A percentile compares a stretch with the other conserved stretches of the same genome.
These are phyloP conservation scores for Tetrahymena malaccensis DNA, from an alignment of 73 alveolate genomes.

Conservation along the genomic window DNA sequence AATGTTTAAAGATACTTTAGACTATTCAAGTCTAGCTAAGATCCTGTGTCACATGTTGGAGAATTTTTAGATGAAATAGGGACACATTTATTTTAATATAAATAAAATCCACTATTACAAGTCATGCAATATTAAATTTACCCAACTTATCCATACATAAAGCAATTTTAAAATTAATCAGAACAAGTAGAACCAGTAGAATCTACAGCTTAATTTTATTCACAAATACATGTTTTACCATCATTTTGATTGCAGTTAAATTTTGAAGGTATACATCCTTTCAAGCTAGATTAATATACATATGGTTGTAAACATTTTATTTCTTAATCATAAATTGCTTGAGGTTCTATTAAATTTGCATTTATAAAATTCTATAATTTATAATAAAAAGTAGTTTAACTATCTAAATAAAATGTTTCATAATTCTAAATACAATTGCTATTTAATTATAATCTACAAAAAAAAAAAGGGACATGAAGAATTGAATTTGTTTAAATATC, in stretches of 20 bases:
- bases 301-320: neutral
- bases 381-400: too few relatives aligned
- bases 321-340: neutral
- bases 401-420: neutral
- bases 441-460: neutral
- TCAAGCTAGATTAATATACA: too few relatives aligned
- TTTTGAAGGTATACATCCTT: neutral
- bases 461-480: neutral
- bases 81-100: neutral
- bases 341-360: neutral
- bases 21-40: neutral
- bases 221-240: neutral
- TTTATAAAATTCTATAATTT: too few relatives aligned
- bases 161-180: neutral
- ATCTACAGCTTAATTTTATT: neutral
- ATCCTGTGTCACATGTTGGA: neutral
- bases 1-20: neutral
- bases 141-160: neutral
- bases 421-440: neutral
- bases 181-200: neutral
- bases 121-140: neutral
- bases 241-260: neutral
- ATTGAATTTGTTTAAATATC: neutral
- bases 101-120: neutral
- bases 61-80: neutral